Conservation (phyloP, 148 eudicot species). For the Chenopodium berlandieri region DNA sequence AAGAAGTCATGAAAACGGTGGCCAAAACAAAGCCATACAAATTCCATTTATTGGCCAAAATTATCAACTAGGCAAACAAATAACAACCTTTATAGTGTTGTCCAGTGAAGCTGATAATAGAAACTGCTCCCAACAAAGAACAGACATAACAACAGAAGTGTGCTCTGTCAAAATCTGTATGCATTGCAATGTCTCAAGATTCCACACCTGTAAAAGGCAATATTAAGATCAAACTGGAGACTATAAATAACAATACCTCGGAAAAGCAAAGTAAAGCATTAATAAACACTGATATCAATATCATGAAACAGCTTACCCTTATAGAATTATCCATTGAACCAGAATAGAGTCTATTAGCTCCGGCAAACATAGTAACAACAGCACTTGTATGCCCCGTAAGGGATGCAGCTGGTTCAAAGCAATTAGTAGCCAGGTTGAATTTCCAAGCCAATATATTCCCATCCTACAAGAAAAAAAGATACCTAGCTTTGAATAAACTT, state of each 20-base stretch:
- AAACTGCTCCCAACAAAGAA: slow-evolving; percentile 98
- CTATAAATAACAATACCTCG: neutral
- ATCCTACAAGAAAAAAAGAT: slow-evolving; percentile 47
- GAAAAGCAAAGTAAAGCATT: neutral
- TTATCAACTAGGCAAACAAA: neutral
- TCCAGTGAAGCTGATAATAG: slow-evolving; percentile 86
- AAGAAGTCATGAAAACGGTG: neutral
- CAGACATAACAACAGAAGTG: slow-evolving; percentile 84
- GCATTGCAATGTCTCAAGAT: slow-evolving; percentile 88
- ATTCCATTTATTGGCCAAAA: neutral
- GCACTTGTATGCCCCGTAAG: slow-evolving; percentile 73
- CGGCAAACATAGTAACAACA: slow-evolving; percentile 83
- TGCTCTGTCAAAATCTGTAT: slow-evolving; percentile 80
- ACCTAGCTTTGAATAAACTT: neutral
- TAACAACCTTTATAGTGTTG: slow-evolving; percentile 73
- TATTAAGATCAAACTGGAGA: neutral
- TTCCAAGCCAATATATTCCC: slow-evolving; percentile 92
- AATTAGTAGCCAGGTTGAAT: slow-evolving; percentile 63
- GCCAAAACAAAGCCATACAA: neutral
- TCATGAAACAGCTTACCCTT: slow-evolving; percentile 45
- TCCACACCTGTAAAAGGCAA: slow-evolving; percentile 73
- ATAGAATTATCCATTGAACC: slow-evolving; percentile 91
- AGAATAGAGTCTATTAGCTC: slow-evolving; percentile 89
- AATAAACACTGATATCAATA: neutral
- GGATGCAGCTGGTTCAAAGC: slow-evolving; percentile 92